Percentiles rank a stretch among this genome's conserved stretches.
phyloP scores from a whole-genome alignment of 1,284 basidiomycete species.

The Macrocystidia cucumis region DNA sequence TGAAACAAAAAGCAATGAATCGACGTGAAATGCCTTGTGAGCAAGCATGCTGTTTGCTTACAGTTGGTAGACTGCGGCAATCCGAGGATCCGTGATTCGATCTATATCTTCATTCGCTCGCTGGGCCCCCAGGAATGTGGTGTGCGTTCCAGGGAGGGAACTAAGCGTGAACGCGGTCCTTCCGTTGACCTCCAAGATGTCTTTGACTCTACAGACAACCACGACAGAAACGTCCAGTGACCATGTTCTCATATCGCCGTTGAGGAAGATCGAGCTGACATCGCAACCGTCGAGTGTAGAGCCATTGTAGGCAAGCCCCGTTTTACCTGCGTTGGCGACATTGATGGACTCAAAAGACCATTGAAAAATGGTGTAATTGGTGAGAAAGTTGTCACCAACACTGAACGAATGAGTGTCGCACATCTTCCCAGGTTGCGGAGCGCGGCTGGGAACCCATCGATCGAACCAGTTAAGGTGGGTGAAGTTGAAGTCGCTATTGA shows the following conservation, averaged over 20 bases:
- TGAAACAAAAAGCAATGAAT: too few species aligned
- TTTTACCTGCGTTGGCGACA: neutral
- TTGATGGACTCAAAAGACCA: constrained; percentile 9
- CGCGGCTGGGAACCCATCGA: constrained; percentile 2
- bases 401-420: constrained; percentile 10
- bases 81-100: too few species aligned
- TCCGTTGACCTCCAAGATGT: constrained; percentile 3
- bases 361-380: constrained; percentile 14
- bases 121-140: too few species aligned
- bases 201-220: constrained; percentile 4
- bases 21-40: too few species aligned
- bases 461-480: constrained; percentile 10
- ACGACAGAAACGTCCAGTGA: constrained; percentile 7
- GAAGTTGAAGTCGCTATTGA: constrained; percentile 8
- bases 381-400: constrained; percentile 9
- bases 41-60: too few species aligned
- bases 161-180: constrained; percentile 2
- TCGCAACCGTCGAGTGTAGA: constrained; percentile 10
- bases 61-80: too few species aligned
- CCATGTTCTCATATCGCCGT: constrained; percentile 5
- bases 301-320: constrained; percentile 1
- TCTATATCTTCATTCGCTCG: too few species aligned
- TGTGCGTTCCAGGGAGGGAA: constrained; percentile 1
- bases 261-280: constrained; percentile 8
- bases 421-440: constrained; percentile 7